Evolutionary conservation across 176 grass and related monocot genomes (phyloP), one percentile per base, ranked within the genome.

Genomic region (Carex pumila): DNA sequence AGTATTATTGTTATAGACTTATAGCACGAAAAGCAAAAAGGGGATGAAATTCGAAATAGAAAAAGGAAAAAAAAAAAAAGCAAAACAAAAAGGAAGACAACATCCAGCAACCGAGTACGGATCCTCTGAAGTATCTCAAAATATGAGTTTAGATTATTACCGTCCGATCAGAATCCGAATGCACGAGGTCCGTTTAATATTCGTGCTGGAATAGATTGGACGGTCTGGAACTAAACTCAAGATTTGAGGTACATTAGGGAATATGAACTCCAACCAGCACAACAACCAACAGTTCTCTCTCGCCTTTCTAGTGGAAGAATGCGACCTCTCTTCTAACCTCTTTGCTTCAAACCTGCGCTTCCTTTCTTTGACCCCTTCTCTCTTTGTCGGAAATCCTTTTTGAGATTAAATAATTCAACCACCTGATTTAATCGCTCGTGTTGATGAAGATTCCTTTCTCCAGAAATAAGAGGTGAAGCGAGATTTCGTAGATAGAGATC

Each of bases 341-440:
- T 69, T 83, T 83, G 62, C 81, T 83, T 83, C 81, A 50, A 83
- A 53, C 34, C 49, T 66, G 81, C 61, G 81, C 61, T 83, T 83
- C 81, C 80, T 67, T 49, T 52, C 57, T 79, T 56, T 31, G 47
- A 50, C 13, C 14, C 31, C 13, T 14, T 15, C 30, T 67, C 12
- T 65, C 64, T 67, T 13, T 68, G 31, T 68, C 3, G 5, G 22
- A 50, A 29, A 30, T 32, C 17, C 41, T 83, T 65, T 83, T 83
- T 52, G 7, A 7, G 60, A 65, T 83, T 67, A 83, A 83, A 30
- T 66, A 83, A 68, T 25, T 62, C 60, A 83, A 83, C 80, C 61
- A 83, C 80, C 80, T 19, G 57, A 61, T 65, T 63, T 60, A 12
- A 25, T 61, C 41, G 79, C 81, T 65, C 61, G 81, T 83, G 81